Base-by-base conservation (phyloP, 345 rosid species). In the Pistacia vera region DNA sequence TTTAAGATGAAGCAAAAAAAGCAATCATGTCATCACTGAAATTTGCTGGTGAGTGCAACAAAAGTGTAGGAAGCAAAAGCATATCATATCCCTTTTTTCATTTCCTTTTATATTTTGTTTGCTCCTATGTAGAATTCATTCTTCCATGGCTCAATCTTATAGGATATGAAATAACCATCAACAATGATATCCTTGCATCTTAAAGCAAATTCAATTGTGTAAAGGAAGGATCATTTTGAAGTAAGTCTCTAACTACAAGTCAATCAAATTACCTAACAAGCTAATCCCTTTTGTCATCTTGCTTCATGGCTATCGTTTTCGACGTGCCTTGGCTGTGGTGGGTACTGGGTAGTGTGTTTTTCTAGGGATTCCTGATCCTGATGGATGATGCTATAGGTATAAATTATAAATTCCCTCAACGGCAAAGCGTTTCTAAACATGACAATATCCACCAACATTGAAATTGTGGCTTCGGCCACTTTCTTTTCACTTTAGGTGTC, bases 251-350 rank as follows among this genome's bases (percentile, higher is more conserved):
- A 49, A 25, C 36, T 49, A 16, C n/a, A 48, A 22, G 33, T 44
- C 70, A 0, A 51, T 68, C 9, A 30, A 52, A 30, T 10, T 52
- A 13, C 60, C 8, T 0, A 25, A 67, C 14, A 18, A 38, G 0
- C 35, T 38, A 5, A 10, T 0, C 41, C 35, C 36, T 2, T 22
- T 14, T 68, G 20, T 25, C 41, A 28, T 20, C 5, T 65, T 61
- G 54, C n/a, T 30, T 11, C 8, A 5, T 11, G 48, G 51, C 18
- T 59, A 36, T 77, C 72, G 63, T 52, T 77, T 7, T 77, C 79
- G 70, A 58, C 73, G 66, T 59, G 77, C 76, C 76, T 57, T 36
- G 72, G 48, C 65, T 59, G 66, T 51, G 30, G 11, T 3, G 55
- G 25, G 25, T 25, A 25, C 25, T 51, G 57, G 51, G 56, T 30